Evolutionary conservation across 2,329 filamentous ascomycete species (phyloP).

Genomic region (Ophiocordyceps robertsii): DNA sequence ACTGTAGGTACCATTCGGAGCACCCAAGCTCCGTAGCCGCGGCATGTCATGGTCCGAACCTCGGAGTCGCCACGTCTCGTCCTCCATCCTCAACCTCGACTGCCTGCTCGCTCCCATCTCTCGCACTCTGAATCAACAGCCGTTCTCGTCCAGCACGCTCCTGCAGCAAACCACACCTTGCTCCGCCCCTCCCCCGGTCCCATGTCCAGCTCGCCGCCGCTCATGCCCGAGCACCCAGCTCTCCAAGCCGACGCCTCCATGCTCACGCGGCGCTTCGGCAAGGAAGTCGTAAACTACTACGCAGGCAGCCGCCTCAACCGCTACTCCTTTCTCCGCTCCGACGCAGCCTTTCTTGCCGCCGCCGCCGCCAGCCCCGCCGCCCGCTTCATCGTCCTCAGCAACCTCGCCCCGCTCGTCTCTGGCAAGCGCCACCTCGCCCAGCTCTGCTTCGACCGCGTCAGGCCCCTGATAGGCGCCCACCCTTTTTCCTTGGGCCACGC

Average conservation of each 20-base stretch:
- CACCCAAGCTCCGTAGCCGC: too few species aligned
- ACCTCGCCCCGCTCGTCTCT: conserved; percentile 59
- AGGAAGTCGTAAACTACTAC: conserved; percentile 75
- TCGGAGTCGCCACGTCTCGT: too few species aligned
- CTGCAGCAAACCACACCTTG: background rate
- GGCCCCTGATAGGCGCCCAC: conserved; percentile 54
- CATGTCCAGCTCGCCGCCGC: conserved; percentile 14
- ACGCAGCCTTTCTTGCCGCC: conserved; percentile 54
- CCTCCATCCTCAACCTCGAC: too few species aligned
- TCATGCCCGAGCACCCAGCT: conserved; percentile 30
- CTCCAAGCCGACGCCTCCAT: conserved; percentile 44
- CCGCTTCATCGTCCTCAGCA: conserved; percentile 64
- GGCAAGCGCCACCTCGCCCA: conserved; percentile 48
- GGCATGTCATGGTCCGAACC: too few species aligned
- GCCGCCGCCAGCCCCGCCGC: conserved; percentile 54
- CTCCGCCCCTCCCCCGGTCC: conserved; percentile 5
- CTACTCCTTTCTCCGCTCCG: conserved; percentile 61
- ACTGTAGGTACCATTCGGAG: too few species aligned
- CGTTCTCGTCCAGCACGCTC: background rate
- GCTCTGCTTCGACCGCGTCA: conserved; percentile 55
- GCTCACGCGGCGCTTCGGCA: conserved; percentile 65
- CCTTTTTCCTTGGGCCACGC: conserved; percentile 61
- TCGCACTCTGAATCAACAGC: too few species aligned
- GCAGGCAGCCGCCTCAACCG: conserved; percentile 66
- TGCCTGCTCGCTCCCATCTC: too few species aligned